Evolutionary conservation across 2,329 filamentous ascomycete species (phyloP).

Genomic region (Pyrenochaeta sp.): DNA sequence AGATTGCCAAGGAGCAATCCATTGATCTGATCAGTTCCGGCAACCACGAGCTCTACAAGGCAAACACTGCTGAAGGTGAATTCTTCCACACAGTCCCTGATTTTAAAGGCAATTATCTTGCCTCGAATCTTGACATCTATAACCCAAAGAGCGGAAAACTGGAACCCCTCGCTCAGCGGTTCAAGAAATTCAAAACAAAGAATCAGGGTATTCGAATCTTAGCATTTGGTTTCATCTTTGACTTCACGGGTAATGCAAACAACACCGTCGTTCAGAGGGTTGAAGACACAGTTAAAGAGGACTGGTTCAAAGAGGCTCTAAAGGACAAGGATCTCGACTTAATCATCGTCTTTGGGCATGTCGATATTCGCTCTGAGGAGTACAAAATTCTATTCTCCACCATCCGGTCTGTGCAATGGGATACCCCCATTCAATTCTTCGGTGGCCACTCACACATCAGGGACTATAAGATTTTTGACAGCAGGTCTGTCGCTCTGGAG

Average conservation of each 20-base stretch:
- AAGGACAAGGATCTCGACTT: conserved; percentile 81
- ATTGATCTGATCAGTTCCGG: conserved; percentile 88
- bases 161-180: conserved; percentile 81
- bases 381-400: conserved; percentile 79
- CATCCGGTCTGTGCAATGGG: conserved; percentile 78
- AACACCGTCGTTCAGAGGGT: conserved; percentile 87
- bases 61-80: conserved; percentile 79
- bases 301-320: conserved; percentile 89
- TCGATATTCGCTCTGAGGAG: conserved; percentile 82
- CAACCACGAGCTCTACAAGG: conserved; percentile 94
- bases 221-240: conserved; percentile 93
- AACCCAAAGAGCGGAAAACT: conserved; percentile 74
- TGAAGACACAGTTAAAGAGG: conserved; percentile 78
- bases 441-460: conserved; percentile 91
- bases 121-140: conserved; percentile 91
- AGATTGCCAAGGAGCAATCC: conserved; percentile 82
- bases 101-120: conserved; percentile 81
- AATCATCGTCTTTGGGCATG: conserved; percentile 86
- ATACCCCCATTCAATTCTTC: conserved; percentile 89
- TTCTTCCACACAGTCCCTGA: conserved; percentile 82
- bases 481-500: conserved; percentile 78
- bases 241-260: conserved; percentile 90
- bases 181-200: conserved; percentile 89
- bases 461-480: conserved; percentile 82
- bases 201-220: conserved; percentile 84